Evolutionary conservation across 176 grass and related monocot species (phyloP), one percentile per base, ranked within the genome.

Genomic region (Typha latifolia): DNA sequence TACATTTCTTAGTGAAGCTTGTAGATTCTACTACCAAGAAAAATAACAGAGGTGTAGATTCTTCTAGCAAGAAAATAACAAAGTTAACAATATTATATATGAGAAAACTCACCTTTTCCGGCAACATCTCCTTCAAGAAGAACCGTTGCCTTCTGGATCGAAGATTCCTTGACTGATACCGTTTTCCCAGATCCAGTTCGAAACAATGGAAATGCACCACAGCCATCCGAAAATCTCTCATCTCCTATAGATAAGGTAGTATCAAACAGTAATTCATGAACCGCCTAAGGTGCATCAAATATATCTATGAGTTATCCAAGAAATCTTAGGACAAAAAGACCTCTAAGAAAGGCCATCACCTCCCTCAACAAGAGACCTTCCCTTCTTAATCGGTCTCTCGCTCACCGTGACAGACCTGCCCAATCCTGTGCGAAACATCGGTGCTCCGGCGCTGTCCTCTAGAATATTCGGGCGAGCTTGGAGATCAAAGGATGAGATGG

Each of bases 331-430:
- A 71, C 75, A 63, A 47, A 57, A 74, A 79, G 74, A 79, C 84
- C 84, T 82, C 53, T 59, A 16, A 59, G 16, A 82, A 86, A 59
- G 63, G 74, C 84, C 63, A 75, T 79, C 34, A 56, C 84, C 78
- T 76, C 74, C 78, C 74, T 91, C 78, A 67, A 87, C 65, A 87
- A 77, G 16, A 51, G 22, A 11, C 61, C 34, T 72, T 72, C 80
- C 87, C 70, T 82, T 87, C 66, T 77, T 71, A 64, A 84, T 69
- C 63, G 84, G 82, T 73, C 52, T 73, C 78, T 91, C 80, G 63
- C 81, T 91, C 64, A 77, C 63, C 67, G 55, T 76, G 68, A 91
- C 76, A 62, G 72, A 9, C 57, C 67, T 74, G 64, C 77, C 84
- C 47, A 43, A 52, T 18, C 84, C 69, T 62, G 77, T 83, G 70